A percentile compares a stretch with the other conserved stretches of the same genome.
phyloP scores from a whole-genome alignment of 768 basidiomycete species.

The Asterophora parasitica region DNA sequence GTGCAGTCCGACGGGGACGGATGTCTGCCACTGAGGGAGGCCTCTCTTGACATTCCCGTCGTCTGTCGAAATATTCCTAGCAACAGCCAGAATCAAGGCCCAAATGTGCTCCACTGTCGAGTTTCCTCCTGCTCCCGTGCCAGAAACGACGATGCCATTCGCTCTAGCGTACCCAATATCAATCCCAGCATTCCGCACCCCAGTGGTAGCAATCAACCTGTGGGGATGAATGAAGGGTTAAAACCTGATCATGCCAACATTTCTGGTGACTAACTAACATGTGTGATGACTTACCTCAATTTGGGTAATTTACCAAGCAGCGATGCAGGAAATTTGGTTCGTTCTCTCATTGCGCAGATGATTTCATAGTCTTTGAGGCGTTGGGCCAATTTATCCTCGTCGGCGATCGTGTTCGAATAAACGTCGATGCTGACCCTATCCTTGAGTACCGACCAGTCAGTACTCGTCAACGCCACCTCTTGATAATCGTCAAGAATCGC shows the following conservation, averaged over 20 bases:
- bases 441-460: conserved; percentile 49
- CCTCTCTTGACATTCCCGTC: conserved; percentile 41
- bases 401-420: conserved; percentile 46
- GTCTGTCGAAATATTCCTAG: conserved; percentile 45
- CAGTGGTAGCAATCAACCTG: conserved; percentile 57
- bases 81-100: conserved; percentile 52
- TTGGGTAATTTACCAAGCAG: conserved; percentile 54
- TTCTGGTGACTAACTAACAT: no score
- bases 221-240: no score
- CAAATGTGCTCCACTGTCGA: conserved; percentile 63
- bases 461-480: conserved; percentile 41
- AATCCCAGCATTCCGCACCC: conserved; percentile 43
- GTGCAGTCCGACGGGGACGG: conserved; percentile 43
- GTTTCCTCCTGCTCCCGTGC: conserved; percentile 38
- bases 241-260: no score
- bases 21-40: conserved; percentile 50
- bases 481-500: conserved; percentile 65
- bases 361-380: conserved; percentile 50
- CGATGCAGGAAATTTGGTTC: conserved; percentile 49
- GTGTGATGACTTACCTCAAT: conserved; percentile 37
- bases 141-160: conserved; percentile 49
- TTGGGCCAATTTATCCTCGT: conserved; percentile 44
- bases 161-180: conserved; percentile 41
- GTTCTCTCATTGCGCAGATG: conserved; percentile 63
- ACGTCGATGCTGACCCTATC: conserved; percentile 37